Evolutionary conservation across 176 grass and related monocot genomes (phyloP), one percentile per base, ranked within the genome.

Genomic region (Triticum urartu): DNA sequence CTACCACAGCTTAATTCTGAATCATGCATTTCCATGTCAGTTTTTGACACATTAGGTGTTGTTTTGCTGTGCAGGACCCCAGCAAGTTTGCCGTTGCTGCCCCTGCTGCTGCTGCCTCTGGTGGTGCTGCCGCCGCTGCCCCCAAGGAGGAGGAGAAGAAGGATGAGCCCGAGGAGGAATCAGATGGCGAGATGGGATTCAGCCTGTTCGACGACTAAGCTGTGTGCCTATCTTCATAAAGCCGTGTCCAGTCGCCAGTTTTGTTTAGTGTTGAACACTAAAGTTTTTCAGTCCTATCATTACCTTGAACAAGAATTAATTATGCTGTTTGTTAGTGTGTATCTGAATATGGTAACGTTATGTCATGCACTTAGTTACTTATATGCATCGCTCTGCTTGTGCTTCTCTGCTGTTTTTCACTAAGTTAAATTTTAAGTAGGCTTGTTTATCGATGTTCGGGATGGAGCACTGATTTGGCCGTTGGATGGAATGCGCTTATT

Each of bases 201-300:
- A 92, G 87, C 45, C 75, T 96, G 74, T 96, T 96, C 5, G 94
- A 96, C 4, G 94, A 96, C 70, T 91, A 91, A 77, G 78, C 72
- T 28, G 22, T 52, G 72, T 20, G 14, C 24, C 22, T 3, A 11
- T 61, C 60, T 3, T 33, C 0, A n/a, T 56, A 18, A 32, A 3
- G 8, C 14, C n/a, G 34, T 64, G 58, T 54, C 58, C 65, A 66
- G 79, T 71, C 45, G 79, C 75, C 58, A 91, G 68, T 84, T 91
- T 91, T 87, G 76, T 72, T 38, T 60, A 65, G 61, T 67, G 14
- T n/a, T 81, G 32, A 80, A 20, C 35, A 35, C 2, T 6, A 10
- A 42, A 58, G 2, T 79, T 82, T 82, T 10, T 5, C 5, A 24
- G 38, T 76, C 9, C 21, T 38, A 10, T 54, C 32, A 45, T 79